Conservation (phyloP, 805 yeast genomes). For the Wickerhamiella dianesei region DNA sequence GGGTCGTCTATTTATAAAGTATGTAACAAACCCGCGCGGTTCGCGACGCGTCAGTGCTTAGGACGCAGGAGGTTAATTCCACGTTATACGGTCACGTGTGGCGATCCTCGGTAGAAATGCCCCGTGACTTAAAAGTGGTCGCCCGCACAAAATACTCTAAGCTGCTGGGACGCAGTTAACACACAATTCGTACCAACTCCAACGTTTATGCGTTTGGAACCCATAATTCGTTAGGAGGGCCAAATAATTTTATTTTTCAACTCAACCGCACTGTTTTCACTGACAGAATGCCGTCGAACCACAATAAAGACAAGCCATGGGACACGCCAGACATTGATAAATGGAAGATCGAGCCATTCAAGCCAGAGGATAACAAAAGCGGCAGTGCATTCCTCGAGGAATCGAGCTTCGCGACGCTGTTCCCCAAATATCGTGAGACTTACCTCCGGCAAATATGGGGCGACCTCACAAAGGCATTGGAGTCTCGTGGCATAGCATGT, state of each 20-base stretch:
- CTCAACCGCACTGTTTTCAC: no score
- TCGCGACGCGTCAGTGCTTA: neutral
- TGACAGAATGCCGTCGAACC: conserved; percentile 67
- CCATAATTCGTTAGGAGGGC: no score
- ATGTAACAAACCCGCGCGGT: no score
- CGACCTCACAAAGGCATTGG: conserved; percentile 73
- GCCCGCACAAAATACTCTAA: no score
- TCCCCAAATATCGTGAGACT: conserved; percentile 91
- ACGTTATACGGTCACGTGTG: neutral
- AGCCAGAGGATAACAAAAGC: conserved; percentile 73
- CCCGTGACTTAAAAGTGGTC: no score
- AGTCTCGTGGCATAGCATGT: conserved; percentile 61
- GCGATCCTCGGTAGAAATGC: no score
- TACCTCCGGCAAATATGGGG: conserved; percentile 86
- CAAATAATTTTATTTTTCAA: no score
- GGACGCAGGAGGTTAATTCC: neutral
- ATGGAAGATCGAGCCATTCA: conserved; percentile 82
- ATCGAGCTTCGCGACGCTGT: conserved; percentile 83
- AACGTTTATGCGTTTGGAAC: no score
- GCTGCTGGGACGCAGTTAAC: no score
- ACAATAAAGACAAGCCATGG: conserved; percentile 95
- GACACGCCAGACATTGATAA: conserved; percentile 90
- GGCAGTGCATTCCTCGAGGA: conserved; percentile 92
- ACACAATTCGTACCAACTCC: no score
- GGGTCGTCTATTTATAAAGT: no score